Conservation (phyloP, 805 yeast species). For the Nakazawaea wyomingensis region DNA sequence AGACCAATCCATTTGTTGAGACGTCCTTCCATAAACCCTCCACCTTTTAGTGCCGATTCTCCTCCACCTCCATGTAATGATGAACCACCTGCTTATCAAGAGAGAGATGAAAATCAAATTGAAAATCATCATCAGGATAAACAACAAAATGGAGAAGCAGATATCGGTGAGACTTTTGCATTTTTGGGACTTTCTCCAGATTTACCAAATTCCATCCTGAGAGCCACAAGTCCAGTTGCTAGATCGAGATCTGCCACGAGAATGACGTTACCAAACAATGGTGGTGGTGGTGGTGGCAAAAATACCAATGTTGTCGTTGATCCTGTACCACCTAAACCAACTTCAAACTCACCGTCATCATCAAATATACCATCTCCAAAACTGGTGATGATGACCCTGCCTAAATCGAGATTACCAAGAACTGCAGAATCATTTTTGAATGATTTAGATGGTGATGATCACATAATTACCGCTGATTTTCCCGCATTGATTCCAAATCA, state of each 20-base stretch:
- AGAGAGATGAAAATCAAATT: too few species aligned
- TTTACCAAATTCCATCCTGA: slow-evolving; percentile 29
- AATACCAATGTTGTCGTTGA: too few species aligned
- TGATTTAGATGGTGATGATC: slow-evolving; percentile 4
- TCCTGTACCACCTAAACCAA: not conserved
- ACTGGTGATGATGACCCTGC: not conserved
- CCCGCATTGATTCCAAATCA: slow-evolving; percentile 1
- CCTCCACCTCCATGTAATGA: slow-evolving; percentile 31
- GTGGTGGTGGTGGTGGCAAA: too few species aligned
- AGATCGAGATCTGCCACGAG: slow-evolving; percentile 7
- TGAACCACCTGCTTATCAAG: slow-evolving; percentile 18
- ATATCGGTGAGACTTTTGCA: slow-evolving; percentile 17
- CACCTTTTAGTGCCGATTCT: slow-evolving; percentile 46
- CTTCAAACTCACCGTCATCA: not conserved
- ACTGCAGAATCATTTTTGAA: slow-evolving; percentile 11
- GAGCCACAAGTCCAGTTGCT: slow-evolving; percentile 25
- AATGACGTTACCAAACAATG: not conserved
- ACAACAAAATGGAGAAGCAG: slow-evolving; percentile 14
- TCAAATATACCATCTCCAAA: not conserved
- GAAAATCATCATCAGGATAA: slow-evolving; percentile 18
- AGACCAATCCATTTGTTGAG: slow-evolving; percentile 53
- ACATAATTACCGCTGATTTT: not conserved
- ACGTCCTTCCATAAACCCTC: slow-evolving; percentile 56
- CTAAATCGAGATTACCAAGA: slow-evolving; percentile 1
- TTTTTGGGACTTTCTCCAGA: slow-evolving; percentile 28